phyloP scores from a whole-genome alignment of 345 rosid genomes.

The Boechera stricta region DNA sequence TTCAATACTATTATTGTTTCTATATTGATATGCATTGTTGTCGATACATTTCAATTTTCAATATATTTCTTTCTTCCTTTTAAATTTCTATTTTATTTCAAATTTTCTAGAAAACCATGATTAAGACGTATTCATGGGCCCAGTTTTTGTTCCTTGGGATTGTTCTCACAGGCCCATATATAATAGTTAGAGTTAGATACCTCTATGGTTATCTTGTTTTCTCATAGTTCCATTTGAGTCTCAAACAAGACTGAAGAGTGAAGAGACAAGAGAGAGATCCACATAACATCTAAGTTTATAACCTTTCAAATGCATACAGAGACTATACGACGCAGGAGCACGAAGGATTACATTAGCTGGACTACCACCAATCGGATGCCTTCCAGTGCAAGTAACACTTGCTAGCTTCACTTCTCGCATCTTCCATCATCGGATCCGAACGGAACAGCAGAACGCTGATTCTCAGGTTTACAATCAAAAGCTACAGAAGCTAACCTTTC shows the following conservation, averaged over 20 bases:
- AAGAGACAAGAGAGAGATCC: neutral
- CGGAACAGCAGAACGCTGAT: constrained; percentile 38
- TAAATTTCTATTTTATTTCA: neutral
- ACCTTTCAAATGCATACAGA: constrained; percentile 30
- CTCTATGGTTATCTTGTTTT: neutral
- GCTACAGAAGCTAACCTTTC: constrained; percentile 24
- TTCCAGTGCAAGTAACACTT: constrained; percentile 46
- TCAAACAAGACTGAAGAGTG: neutral
- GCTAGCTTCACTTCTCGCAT: neutral
- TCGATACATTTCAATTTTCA: neutral
- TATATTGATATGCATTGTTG: neutral
- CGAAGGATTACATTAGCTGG: constrained; percentile 42
- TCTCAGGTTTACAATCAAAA: constrained; percentile 42
- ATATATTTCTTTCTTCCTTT: neutral
- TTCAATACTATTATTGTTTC: neutral
- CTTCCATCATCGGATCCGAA: constrained; percentile 11
- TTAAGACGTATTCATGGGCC: neutral
- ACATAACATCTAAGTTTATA: neutral
- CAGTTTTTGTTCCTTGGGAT: neutral
- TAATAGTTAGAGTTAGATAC: neutral
- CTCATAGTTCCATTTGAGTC: neutral
- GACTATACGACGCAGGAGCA: constrained; percentile 44
- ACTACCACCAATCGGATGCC: constrained; percentile 50
- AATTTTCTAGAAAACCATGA: neutral
- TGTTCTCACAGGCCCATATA: constrained; percentile 27